A percentile compares a stretch with the other conserved stretches of the same genome.
These are phyloP conservation scores for Dipteronia dyeriana DNA, from an alignment of 345 rosid genomes.

Conservation along the genomic window DNA sequence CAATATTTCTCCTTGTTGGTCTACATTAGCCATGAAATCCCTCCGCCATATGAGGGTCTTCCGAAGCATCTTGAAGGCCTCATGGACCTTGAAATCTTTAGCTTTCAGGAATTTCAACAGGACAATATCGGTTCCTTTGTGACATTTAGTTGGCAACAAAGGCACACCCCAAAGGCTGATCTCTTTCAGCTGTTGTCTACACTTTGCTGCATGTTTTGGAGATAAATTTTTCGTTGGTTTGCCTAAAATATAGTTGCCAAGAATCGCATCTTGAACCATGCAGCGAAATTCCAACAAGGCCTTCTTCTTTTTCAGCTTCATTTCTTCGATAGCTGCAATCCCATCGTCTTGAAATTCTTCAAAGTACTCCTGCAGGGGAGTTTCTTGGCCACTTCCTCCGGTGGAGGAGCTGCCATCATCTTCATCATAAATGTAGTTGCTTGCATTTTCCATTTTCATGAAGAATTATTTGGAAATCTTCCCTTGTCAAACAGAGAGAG, in stretches of 20 bases:
- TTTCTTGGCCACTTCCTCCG: not conserved
- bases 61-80: slow-evolving; percentile 55
- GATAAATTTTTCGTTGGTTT: slow-evolving; percentile 15
- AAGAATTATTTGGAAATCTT: not conserved
- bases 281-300: slow-evolving; percentile 46
- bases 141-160: slow-evolving; percentile 54
- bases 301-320: slow-evolving; percentile 33
- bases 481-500: not conserved
- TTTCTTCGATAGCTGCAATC: not conserved
- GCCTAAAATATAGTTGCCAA: slow-evolving; percentile 39
- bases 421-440: slow-evolving; percentile 1
- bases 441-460: not conserved
- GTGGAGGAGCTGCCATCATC: not conserved
- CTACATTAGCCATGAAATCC: slow-evolving; percentile 32
- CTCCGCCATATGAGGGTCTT: slow-evolving; percentile 53
- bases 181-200: slow-evolving; percentile 21
- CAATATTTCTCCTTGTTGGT: not conserved
- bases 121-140: slow-evolving; percentile 46
- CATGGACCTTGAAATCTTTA: slow-evolving; percentile 36
- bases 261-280: slow-evolving; percentile 52
- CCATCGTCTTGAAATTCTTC: slow-evolving; percentile 6
- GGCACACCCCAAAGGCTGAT: slow-evolving; percentile 61
- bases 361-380: not conserved
- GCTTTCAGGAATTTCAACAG: slow-evolving; percentile 56
- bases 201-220: not conserved